Base-by-base conservation (phyloP, 768 basidiomycete genomes). In the Boletus sp. region DNA sequence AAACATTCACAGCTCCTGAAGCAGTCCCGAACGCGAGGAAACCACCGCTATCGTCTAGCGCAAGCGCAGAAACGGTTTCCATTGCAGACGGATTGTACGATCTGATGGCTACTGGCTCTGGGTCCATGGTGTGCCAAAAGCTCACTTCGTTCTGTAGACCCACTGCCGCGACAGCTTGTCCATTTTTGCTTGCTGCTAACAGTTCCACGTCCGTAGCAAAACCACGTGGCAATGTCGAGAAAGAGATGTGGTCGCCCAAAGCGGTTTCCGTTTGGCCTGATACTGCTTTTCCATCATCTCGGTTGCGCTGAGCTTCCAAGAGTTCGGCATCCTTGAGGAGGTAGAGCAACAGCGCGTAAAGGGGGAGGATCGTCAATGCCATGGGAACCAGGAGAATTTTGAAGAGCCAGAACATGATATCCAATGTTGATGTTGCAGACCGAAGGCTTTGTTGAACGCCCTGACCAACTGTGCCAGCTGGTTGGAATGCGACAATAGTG, bases 301-400 rank as follows among this genome's bases (percentile, higher is more conserved):
- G 79, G 64, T 87, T 79, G 38, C 87, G 79, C 63, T 94, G 92
- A 3, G 90, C 88, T 63, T 94, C 94, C 34, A 97, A 78, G 1
- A 94, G 81, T 54, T 99, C 94, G 0, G 92, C 84, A 59, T 96
- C 87, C 74, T 95, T 96, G 56, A 98, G 75, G 2, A 99, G 78
- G 66, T 94, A 94, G 10, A 92, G 76, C 8, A 96, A 75, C 11
- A 98, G 72, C 8, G 81, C 78, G 68, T 89, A 98, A 10, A 98
- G 76, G 4, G 80, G 70, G 25, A 79, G 72, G 7, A 88, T 90
- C 0, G 95, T 96, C 6, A 77, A 77, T 8, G 83, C 80, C 65
- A 97, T 95, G 0, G 96, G 96, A 1, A 94, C 70, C 2, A 92
- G 74, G 69, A 98, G 83, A 57, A 95, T 88, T 70, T 90, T 90